A percentile compares a stretch with the other conserved stretches of the same genome.
These are phyloP conservation scores for Tricholoma terreum DNA, from an alignment of 768 basidiomycete genomes.

Conservation along the genomic window DNA sequence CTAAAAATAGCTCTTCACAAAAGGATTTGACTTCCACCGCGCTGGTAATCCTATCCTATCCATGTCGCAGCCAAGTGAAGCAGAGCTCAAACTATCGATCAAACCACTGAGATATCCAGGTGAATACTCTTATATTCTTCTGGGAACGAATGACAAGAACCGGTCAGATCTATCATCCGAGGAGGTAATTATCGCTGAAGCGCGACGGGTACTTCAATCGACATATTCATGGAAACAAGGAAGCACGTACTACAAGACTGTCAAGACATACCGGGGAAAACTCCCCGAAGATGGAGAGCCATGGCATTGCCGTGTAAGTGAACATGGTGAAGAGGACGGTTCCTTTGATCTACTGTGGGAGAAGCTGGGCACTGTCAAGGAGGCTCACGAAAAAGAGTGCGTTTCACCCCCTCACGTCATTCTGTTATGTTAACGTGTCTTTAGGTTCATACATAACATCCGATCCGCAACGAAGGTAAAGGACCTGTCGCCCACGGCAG, in stretches of 20 bases:
- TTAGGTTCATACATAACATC: conserved; percentile 66
- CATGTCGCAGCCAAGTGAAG: conserved; percentile 16
- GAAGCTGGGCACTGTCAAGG: conserved; percentile 63
- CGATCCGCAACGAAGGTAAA: conserved; percentile 62
- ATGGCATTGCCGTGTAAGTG: conserved; percentile 70
- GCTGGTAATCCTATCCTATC: no score
- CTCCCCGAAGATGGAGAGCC: conserved; percentile 50
- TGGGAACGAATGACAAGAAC: neutral
- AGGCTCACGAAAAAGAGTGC: conserved; percentile 67
- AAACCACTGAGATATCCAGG: conserved; percentile 13
- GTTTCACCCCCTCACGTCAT: conserved; percentile 12
- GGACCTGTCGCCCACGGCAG: conserved; percentile 57
- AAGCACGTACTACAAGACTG: conserved; percentile 55
- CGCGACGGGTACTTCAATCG: conserved; percentile 52
- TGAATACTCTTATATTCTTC: neutral
- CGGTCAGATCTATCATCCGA: conserved; percentile 38
- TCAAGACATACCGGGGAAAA: conserved; percentile 58
- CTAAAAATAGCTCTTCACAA: no score
- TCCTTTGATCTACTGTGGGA: conserved; percentile 75
- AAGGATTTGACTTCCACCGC: no score
- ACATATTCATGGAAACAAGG: conserved; percentile 64
- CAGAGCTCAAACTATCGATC: conserved; percentile 10
- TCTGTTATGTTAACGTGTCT: conserved; percentile 1
- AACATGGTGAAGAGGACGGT: conserved; percentile 60
- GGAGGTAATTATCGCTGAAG: conserved; percentile 52